phyloP scores from a whole-genome alignment of 1,139 yeast species.

The Protomyces pachydermus region DNA sequence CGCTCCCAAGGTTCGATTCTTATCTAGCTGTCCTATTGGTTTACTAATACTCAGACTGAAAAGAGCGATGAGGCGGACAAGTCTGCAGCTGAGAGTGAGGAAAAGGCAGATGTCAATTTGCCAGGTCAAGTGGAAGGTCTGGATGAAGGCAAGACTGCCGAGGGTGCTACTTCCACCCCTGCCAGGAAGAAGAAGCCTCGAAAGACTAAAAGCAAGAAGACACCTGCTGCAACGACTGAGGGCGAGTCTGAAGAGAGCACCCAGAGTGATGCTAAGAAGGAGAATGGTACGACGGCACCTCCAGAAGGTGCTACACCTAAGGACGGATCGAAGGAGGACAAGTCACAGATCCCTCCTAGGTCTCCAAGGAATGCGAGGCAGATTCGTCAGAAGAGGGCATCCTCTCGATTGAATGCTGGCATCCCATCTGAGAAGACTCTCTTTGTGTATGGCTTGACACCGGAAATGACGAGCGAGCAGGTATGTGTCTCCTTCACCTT shows the following conservation, averaged over 20 bases:
- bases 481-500: neutral
- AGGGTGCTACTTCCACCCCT: neutral
- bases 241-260: conserved; percentile 42
- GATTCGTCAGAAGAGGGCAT: neutral
- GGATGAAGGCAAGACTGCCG: neutral
- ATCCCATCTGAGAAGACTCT: conserved; percentile 48
- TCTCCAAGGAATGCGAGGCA: neutral
- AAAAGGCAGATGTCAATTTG: neutral
- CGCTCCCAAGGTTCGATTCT: neutral
- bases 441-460: conserved; percentile 49
- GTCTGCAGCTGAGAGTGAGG: neutral
- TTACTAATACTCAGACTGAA: neutral
- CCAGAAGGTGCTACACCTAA: no score
- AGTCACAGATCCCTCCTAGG: no score
- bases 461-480: conserved; percentile 36
- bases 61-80: neutral
- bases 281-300: neutral
- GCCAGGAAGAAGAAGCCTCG: neutral
- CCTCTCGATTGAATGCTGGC: conserved; percentile 32
- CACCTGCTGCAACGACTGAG: conserved; percentile 3
- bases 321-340: no score
- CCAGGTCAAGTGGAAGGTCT: neutral
- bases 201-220: neutral
- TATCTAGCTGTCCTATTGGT: neutral
- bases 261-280: conserved; percentile 32